phyloP scores from a whole-genome alignment of 352 stramenopile species.

The Phytophthora sojae region DNA sequence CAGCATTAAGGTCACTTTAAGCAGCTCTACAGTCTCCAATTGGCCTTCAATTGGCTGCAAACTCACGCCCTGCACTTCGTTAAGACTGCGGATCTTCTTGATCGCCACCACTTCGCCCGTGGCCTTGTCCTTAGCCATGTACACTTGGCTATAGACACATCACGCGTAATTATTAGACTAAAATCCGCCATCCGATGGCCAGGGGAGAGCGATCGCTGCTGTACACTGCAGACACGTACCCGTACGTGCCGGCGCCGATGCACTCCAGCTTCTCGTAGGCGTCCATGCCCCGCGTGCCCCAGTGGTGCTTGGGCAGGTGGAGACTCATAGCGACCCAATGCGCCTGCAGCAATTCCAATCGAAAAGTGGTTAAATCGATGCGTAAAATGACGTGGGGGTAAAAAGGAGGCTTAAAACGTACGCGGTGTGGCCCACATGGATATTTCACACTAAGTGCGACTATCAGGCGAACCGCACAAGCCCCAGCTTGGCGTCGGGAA shows the following conservation, averaged over 20 bases:
- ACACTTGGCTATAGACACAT: constrained; percentile 73
- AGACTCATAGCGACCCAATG: constrained; percentile 70
- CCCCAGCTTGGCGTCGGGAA: constrained; percentile 3
- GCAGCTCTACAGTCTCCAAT: background rate
- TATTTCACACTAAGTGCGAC: constrained; percentile 23
- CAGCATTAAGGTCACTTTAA: background rate
- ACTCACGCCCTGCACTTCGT: constrained; percentile 90
- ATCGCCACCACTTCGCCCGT: constrained; percentile 90
- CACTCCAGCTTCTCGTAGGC: constrained; percentile 92
- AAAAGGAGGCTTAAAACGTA: constrained; percentile 1
- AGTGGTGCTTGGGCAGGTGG: constrained; percentile 85
- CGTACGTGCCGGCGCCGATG: constrained; percentile 91
- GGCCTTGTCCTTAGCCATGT: constrained; percentile 89
- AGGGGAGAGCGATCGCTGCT: background rate
- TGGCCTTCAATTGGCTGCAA: background rate
- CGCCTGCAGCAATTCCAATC: background rate
- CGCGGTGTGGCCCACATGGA: background rate
- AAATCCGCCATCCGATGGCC: background rate
- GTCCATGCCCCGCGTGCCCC: constrained; percentile 84
- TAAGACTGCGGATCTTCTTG: constrained; percentile 92
- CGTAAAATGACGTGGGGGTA: background rate
- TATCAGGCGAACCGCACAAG: constrained; percentile 11
- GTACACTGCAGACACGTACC: constrained; percentile 37
- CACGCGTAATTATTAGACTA: constrained; percentile 4
- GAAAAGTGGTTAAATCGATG: constrained; percentile 8